A percentile compares a stretch with the other conserved stretches of the same genome.
Conservation (phyloP, 345 rosid genomes). For the Citrus glauca region DNA sequence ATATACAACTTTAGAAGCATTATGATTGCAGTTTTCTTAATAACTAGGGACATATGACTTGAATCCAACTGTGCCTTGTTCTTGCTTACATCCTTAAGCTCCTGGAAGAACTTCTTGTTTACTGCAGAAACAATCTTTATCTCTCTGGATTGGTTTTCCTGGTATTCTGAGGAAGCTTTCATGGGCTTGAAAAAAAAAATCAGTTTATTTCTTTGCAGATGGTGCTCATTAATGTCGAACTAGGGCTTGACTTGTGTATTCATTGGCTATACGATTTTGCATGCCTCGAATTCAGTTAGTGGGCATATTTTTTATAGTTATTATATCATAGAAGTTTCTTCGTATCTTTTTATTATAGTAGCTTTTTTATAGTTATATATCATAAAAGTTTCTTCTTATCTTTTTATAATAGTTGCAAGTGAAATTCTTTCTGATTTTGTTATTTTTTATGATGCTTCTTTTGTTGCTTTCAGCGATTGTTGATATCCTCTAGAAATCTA, state of each 20-base stretch:
- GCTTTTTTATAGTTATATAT: neutral
- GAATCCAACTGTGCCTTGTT: neutral
- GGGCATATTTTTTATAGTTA: neutral
- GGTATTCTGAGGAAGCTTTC: neutral
- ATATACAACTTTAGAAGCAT: neutral
- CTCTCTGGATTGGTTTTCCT: neutral
- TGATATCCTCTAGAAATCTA: constrained; percentile 91
- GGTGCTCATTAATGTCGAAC: neutral
- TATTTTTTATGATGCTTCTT: neutral
- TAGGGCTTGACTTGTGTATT: neutral
- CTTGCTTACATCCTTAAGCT: neutral
- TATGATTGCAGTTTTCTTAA: neutral
- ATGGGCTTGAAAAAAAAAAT: neutral
- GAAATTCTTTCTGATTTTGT: constrained; percentile 14
- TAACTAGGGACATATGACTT: neutral
- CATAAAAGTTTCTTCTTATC: neutral
- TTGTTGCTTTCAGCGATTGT: constrained; percentile 56
- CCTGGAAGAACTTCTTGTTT: neutral
- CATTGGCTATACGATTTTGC: neutral
- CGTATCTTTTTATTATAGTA: neutral
- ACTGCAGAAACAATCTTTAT: neutral
- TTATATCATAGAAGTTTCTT: neutral
- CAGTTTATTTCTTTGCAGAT: neutral
- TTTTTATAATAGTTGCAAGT: neutral
- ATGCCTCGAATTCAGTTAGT: neutral